Evolutionary conservation across 352 stramenopile species (phyloP), one percentile per base, ranked within the genome.

Genomic region (Elongisporangium prolatum): DNA sequence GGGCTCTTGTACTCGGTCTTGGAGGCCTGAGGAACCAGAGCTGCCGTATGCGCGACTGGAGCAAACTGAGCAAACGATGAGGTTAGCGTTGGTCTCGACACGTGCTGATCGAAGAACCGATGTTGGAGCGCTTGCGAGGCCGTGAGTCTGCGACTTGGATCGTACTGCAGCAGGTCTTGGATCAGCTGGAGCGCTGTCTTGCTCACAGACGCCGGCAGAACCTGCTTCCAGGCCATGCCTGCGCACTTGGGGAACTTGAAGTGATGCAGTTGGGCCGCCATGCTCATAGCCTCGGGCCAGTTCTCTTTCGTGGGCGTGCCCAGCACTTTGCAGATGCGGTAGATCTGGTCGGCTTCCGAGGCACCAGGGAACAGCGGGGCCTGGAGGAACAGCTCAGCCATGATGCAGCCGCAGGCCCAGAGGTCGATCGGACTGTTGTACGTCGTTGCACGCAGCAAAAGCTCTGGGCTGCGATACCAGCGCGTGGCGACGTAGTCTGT

Each of bases 271-370:
- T 95, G 79, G 48, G 84, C 82, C 34, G 93, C 88, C 52, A 95
- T 88, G 37, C 66, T 70, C 44, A 96, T 69, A 47, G 93, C 95
- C 47, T 99, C 94, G 13, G 82, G 72, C 97, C 96, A 99, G 18
- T 48, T 92, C 37, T 90, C 72, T 48, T 88, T 87, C 0, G 85
- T 97, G 2, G 96, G 95, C 6, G 88, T 82, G 7, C 94, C 94
- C 20, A 98, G 65, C n/a, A 98, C 76, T 38, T 82, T 88, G 75
- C 85, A 97, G 60, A 98, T 98, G 28, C 97, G 97, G 64, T 93
- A 93, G 22, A 99, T 86, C 71, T 99, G 91, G 74, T 99, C 96
- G 18, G 94, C 86, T 67, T 99, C 97, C 18, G 75, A 95, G 17
- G 73, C 86, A 5, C 97, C 81, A n/a, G 83, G 73, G 57, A 93